These are phyloP conservation scores for Didymella arachidicola DNA, from an alignment of 2,329 filamentous ascomycete genomes.

Conservation along the genomic window DNA sequence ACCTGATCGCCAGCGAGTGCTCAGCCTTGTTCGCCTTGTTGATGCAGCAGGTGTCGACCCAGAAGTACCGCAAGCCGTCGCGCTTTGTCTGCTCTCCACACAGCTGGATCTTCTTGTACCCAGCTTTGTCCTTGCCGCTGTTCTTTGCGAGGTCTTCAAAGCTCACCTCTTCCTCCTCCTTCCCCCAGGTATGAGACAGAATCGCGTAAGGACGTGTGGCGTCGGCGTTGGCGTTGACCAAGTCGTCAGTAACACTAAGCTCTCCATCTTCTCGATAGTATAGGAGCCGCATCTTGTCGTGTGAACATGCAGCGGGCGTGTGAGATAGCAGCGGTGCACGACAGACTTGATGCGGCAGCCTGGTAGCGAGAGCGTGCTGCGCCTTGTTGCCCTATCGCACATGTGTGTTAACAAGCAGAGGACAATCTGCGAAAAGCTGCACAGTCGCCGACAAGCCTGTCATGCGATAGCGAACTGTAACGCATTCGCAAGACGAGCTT, in stretches of 20 bases:
- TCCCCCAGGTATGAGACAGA: slow-evolving; percentile 9
- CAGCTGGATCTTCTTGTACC: slow-evolving; percentile 1
- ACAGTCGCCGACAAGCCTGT: no score
- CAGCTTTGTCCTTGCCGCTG: background rate
- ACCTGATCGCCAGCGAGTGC: slow-evolving; percentile 20
- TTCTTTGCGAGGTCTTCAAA: slow-evolving; percentile 4
- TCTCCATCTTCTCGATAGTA: background rate
- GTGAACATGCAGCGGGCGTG: slow-evolving; percentile 1
- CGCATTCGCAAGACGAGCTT: no score
- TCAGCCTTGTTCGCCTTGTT: background rate
- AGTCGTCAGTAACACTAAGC: slow-evolving; percentile 1
- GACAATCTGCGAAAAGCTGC: no score
- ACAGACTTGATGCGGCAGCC: background rate
- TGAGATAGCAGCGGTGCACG: background rate
- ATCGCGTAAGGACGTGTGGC: slow-evolving; percentile 17
- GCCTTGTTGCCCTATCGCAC: background rate
- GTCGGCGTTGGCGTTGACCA: background rate
- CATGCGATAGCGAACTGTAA: no score
- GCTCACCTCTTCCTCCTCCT: slow-evolving; percentile 6
- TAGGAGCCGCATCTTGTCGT: slow-evolving; percentile 8
- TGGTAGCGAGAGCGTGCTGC: background rate
- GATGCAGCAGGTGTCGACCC: no score
- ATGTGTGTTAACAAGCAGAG: no score
- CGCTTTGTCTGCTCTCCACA: slow-evolving; percentile 5
- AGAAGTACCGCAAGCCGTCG: background rate